phyloP scores from a whole-genome alignment of 129 eudicot species.

The Flaveria sonorensis region DNA sequence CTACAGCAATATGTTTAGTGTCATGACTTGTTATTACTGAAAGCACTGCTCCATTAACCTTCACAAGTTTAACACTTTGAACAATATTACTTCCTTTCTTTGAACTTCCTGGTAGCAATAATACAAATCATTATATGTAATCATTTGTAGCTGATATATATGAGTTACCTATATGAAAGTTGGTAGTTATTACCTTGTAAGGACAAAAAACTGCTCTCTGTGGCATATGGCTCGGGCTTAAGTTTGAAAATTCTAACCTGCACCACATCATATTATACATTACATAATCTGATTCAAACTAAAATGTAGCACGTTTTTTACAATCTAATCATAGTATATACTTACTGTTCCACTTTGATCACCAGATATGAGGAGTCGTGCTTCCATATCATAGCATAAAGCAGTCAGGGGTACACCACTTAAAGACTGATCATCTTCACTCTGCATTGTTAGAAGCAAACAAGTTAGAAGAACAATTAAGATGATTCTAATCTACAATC shows the following conservation, averaged over 20 bases:
- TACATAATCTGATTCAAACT: slow-evolving; percentile 12
- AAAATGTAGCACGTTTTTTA: neutral
- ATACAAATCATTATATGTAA: neutral
- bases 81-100: slow-evolving; percentile 87
- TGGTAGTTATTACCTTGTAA: slow-evolving; percentile 64
- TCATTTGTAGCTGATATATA: neutral
- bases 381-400: slow-evolving; percentile 50
- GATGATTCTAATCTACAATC: slow-evolving; percentile 2
- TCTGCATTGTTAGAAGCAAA: slow-evolving; percentile 44
- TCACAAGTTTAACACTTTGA: slow-evolving; percentile 58
- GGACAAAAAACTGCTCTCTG: slow-evolving; percentile 69
- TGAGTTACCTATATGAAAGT: slow-evolving; percentile 8
- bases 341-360: slow-evolving; percentile 90
- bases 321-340: slow-evolving; percentile 13
- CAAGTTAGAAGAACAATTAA: neutral
- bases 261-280: slow-evolving; percentile 32
- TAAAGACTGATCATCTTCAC: slow-evolving; percentile 66
- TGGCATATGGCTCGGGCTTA: slow-evolving; percentile 72
- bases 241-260: slow-evolving; percentile 78
- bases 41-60: slow-evolving; percentile 76
- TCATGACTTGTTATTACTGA: slow-evolving; percentile 48
- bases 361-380: slow-evolving; percentile 78
- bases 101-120: slow-evolving; percentile 64
- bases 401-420: slow-evolving; percentile 80
- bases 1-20: slow-evolving; percentile 70